A percentile compares a stretch with the other conserved stretches of the same genome.
Conservation (phyloP, 179 eudicot genomes). For the Carnegiea gigantea region DNA sequence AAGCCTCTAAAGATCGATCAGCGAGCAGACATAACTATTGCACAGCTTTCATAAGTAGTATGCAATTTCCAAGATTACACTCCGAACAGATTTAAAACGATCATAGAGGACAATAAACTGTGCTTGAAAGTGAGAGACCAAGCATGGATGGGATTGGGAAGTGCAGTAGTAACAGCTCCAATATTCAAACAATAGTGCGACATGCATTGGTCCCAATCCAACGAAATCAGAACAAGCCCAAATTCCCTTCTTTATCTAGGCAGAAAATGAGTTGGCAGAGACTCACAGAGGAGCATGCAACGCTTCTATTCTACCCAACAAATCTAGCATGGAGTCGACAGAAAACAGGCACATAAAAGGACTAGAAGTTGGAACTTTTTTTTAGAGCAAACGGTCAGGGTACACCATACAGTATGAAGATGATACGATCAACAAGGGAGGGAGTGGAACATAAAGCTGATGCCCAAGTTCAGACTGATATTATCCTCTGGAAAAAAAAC, state of each 20-base stretch:
- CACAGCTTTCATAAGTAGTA: neutral
- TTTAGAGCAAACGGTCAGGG: neutral
- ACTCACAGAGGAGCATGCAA: neutral
- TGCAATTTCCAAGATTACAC: neutral
- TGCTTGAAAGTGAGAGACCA: constrained; percentile 4
- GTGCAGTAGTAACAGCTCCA: neutral
- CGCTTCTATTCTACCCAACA: constrained; percentile 1
- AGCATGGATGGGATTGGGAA: neutral
- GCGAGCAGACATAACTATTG: neutral
- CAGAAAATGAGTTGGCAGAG: neutral
- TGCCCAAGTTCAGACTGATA: neutral
- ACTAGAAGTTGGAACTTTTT: neutral
- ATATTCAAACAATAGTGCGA: neutral
- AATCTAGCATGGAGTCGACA: neutral
- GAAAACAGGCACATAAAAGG: neutral
- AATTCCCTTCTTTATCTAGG: neutral
- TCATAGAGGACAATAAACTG: constrained; percentile 31
- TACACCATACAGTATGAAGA: neutral
- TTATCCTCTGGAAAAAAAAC: neutral
- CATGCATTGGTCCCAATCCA: neutral
- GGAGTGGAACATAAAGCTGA: neutral
- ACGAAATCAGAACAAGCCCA: neutral
- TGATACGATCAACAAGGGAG: neutral
- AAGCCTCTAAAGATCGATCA: neutral
- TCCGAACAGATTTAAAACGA: neutral